Evolutionary conservation across 2,329 filamentous ascomycete genomes (phyloP).

Genomic region (Zarea fungicola): DNA sequence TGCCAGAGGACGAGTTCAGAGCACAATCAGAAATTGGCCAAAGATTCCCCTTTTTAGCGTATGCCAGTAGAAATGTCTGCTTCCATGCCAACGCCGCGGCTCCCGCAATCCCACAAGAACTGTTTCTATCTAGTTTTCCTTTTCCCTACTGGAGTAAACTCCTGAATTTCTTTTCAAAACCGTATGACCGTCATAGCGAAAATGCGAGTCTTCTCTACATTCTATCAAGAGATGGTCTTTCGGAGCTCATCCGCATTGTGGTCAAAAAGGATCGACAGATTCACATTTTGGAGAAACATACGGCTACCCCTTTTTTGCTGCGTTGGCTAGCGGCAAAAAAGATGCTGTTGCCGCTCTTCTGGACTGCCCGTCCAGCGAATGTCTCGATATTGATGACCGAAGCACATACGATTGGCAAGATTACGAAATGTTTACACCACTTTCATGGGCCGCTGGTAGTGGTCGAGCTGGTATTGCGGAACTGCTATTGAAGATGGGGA

Average conservation of each 20-base stretch:
- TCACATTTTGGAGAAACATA: constrained; percentile 26
- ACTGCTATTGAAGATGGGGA: constrained; percentile 9
- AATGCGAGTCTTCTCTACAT: constrained; percentile 29
- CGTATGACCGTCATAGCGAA: constrained; percentile 21
- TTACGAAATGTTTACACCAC: constrained; percentile 11
- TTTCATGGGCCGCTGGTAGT: constrained; percentile 22
- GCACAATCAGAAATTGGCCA: constrained; percentile 16
- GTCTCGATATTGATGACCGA: constrained; percentile 1
- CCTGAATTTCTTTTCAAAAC: constrained; percentile 24
- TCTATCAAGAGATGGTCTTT: constrained; percentile 24
- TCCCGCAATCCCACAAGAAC: constrained; percentile 21
- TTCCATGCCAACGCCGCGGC: constrained; percentile 35
- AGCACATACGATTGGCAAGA: constrained; percentile 6
- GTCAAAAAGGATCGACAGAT: constrained; percentile 17
- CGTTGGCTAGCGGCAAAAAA: constrained; percentile 25
- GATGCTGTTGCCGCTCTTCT: constrained; percentile 22
- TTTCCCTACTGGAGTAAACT: constrained; percentile 24
- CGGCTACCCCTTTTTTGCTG: constrained; percentile 29
- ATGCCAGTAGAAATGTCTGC: constrained; percentile 36
- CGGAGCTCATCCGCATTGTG: constrained; percentile 25
- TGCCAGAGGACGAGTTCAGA: constrained; percentile 14
- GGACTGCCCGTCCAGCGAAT: constrained; percentile 13
- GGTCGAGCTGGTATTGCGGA: constrained; percentile 19
- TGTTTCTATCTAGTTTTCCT: constrained; percentile 27
- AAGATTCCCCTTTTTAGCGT: constrained; percentile 41